phyloP scores from a whole-genome alignment of 2,329 filamentous ascomycete genomes.

The Aspergillus japonicus region DNA sequence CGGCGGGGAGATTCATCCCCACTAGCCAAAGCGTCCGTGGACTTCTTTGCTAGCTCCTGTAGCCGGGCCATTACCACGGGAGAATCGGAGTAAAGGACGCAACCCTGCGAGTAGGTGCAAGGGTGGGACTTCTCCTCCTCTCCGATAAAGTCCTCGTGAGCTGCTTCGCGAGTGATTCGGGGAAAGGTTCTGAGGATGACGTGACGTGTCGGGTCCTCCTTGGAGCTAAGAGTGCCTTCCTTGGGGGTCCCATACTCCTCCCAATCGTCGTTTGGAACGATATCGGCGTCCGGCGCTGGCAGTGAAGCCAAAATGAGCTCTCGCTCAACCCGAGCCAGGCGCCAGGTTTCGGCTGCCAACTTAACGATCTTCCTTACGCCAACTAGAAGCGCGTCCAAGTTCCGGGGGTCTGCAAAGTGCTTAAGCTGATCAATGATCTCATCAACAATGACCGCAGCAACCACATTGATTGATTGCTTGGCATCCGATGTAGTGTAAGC shows the following conservation, averaged over 20 bases:
- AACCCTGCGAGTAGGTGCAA: conserved; percentile 51
- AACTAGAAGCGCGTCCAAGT: conserved; percentile 51
- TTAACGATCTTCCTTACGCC: conserved; percentile 57
- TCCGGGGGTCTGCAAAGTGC: conserved; percentile 52
- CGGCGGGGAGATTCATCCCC: conserved; percentile 12
- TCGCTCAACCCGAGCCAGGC: conserved; percentile 57
- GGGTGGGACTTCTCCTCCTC: conserved; percentile 45
- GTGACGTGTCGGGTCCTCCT: conserved; percentile 35
- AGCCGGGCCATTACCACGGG: conserved; percentile 41
- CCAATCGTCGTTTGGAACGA: conserved; percentile 38
- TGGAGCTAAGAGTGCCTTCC: conserved; percentile 15
- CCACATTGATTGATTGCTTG: conserved; percentile 56
- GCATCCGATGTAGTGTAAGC: conserved; percentile 57
- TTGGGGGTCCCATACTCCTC: conserved; percentile 33
- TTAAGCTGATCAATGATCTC: conserved; percentile 57
- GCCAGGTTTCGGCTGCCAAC: conserved; percentile 58
- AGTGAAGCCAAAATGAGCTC: conserved; percentile 55
- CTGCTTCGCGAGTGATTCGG: conserved; percentile 52
- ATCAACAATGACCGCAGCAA: conserved; percentile 55
- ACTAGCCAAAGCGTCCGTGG: conserved; percentile 16
- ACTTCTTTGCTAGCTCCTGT: conserved; percentile 41
- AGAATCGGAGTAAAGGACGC: conserved; percentile 52
- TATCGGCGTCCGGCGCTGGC: conserved; percentile 41
- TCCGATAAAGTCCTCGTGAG: conserved; percentile 49
- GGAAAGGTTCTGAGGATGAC: conserved; percentile 54